phyloP scores from a whole-genome alignment of 306 rosid genomes.

The Dalbergia oliveri region DNA sequence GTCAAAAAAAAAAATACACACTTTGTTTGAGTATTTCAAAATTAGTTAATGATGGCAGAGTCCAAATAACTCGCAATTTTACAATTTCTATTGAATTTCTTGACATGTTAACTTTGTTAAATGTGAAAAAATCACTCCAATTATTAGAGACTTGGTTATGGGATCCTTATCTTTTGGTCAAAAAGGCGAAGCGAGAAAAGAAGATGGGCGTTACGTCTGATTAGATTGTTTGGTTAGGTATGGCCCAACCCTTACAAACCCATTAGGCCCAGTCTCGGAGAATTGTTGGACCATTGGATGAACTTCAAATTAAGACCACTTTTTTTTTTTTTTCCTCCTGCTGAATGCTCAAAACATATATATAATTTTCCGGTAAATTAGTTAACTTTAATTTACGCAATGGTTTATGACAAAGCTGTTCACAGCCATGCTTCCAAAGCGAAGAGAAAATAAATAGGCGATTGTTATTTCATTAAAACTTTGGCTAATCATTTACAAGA shows the following conservation, averaged over 20 bases:
- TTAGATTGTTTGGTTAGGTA: slow-evolving; percentile 30
- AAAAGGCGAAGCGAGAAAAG: slow-evolving; percentile 36
- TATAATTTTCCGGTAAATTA: not conserved
- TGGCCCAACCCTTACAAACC: slow-evolving; percentile 52
- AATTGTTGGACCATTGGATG: slow-evolving; percentile 33
- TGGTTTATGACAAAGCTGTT: slow-evolving; percentile 22
- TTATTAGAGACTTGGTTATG: slow-evolving; percentile 25
- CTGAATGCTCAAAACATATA: slow-evolving; percentile 3
- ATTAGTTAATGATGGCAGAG: not conserved
- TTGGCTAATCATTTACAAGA: too few species aligned
- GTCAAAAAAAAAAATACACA: not conserved
- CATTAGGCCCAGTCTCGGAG: slow-evolving; percentile 49
- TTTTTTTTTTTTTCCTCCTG: not conserved
- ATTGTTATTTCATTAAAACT: too few species aligned
- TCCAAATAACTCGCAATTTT: not conserved
- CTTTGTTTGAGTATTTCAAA: slow-evolving; percentile 8
- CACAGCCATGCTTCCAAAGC: not conserved
- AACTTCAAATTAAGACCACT: slow-evolving; percentile 7
- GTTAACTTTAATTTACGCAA: slow-evolving; percentile 23
- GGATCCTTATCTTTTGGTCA: slow-evolving; percentile 42
- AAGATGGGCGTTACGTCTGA: slow-evolving; percentile 34
- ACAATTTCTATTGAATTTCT: not conserved
- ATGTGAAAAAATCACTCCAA: slow-evolving; percentile 5
- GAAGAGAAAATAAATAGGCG: not conserved
- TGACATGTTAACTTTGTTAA: slow-evolving; percentile 1